These are phyloP conservation scores for Picocystis salinarum DNA, from an alignment of 139 green algal species.

Conservation along the genomic window DNA sequence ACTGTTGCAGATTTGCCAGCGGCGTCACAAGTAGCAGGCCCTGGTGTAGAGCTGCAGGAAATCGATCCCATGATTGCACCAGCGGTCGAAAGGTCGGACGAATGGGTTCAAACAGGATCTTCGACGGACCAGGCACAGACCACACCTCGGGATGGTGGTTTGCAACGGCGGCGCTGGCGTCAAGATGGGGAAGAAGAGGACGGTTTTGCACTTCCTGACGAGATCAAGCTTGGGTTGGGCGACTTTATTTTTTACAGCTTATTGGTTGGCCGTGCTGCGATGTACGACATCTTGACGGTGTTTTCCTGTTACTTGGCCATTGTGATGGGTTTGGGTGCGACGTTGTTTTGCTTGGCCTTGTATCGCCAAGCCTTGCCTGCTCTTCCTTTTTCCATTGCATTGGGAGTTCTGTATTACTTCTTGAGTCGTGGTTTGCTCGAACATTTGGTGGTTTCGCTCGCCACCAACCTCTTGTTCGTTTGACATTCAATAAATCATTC, in stretches of 20 bases:
- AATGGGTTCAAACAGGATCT: too few species aligned
- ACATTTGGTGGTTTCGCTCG: too few species aligned
- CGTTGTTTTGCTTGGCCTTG: conserved; percentile 53
- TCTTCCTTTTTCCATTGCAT: conserved; percentile 79
- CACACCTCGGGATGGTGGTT: too few species aligned
- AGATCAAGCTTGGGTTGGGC: conserved; percentile 84
- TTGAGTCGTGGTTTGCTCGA: too few species aligned
- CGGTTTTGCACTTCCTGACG: conserved; percentile 9
- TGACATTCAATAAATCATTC: too few species aligned
- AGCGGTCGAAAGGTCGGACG: neutral
- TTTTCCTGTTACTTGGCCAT: conserved; percentile 47
- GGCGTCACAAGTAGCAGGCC: neutral
- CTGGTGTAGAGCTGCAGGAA: neutral
- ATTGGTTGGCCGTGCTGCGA: conserved; percentile 61
- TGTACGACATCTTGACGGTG: conserved; percentile 87
- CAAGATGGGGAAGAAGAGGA: neutral
- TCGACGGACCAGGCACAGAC: too few species aligned
- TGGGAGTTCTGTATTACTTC: too few species aligned
- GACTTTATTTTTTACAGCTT: conserved; percentile 98
- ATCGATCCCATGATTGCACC: neutral
- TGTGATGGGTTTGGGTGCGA: conserved; percentile 55
- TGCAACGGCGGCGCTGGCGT: neutral
- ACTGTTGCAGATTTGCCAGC: too few species aligned
- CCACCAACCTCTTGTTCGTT: too few species aligned
- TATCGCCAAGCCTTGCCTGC: conserved; percentile 67